Base-by-base conservation (phyloP, 352 stramenopile species). In the Pelagophyceae sp. region DNA sequence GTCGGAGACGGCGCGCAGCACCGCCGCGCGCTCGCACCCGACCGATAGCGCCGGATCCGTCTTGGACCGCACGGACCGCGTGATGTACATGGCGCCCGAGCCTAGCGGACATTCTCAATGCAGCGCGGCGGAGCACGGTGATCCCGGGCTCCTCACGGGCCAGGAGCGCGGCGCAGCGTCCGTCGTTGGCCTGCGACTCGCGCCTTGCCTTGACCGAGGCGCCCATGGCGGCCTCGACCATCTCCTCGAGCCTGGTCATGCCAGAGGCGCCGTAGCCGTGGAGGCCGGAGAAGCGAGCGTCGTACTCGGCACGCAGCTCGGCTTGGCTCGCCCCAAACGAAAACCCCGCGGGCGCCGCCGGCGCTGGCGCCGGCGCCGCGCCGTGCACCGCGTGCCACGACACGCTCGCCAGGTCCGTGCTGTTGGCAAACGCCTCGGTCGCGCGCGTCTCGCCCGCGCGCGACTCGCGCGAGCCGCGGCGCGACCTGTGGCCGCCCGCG, bases 211-310 rank as follows among this genome's bases (percentile, higher is more conserved):
- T 45, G 33, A 85, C 82, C 65, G 69, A 83, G 25, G 75, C 75
- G 23, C 72, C 32, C 29, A 86, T 75, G 27, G 83, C 83, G 19
- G 72, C 78, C 71, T 87, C 82, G 29, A 87, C 83, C 3, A 87
- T 40, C 76, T 87, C 83, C 72, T 87, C 83, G 32, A 87, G 71
- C 29, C 86, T 67, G 29, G 83, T 86, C 81, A 86, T 85, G 29
- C 83, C 83, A 37, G 70, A 82, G 58, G 80, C 72, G 32, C 83
- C 83, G 35, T 79, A 82, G 40, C 80, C 77, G 71, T 86, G 78
- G 20, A 80, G 33, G 15, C 76, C 76, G 40, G 65, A 64, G 76
- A 77, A 80, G 6, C 69, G 38, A 2, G 51, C 50, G 51, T 80
- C 76, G 64, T 79, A 79, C 15, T 71, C 61, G 5, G 3, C 6